These are phyloP conservation scores for Albifimbria verrucaria DNA, from an alignment of 2,329 filamentous ascomycete species.

Conservation along the genomic window DNA sequence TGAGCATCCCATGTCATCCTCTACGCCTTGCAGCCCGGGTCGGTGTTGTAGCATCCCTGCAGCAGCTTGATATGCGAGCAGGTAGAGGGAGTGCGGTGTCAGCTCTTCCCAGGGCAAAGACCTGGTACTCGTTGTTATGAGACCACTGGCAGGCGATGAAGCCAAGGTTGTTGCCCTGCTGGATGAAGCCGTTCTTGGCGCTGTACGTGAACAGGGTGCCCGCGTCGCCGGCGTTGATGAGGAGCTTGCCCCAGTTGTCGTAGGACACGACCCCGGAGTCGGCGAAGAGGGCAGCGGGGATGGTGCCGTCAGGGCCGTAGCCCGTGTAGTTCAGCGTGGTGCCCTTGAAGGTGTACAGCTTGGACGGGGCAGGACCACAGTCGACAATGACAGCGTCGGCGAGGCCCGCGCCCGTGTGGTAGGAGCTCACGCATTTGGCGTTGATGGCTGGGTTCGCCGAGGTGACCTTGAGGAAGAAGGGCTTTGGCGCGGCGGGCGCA, in stretches of 20 bases:
- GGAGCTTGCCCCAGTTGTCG: background rate
- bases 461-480: background rate
- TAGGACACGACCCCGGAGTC: background rate
- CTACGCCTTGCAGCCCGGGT: background rate
- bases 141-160: background rate
- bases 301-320: background rate
- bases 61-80: background rate
- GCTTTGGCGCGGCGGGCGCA: background rate
- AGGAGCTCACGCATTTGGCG: background rate
- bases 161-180: background rate
- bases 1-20: too few species aligned
- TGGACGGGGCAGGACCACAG: background rate
- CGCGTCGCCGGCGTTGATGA: background rate
- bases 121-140: background rate
- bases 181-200: background rate
- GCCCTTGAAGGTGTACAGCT: background rate
- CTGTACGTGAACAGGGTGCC: background rate
- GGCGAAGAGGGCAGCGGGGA: background rate
- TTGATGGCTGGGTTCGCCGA: background rate
- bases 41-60: slow-evolving; percentile 1
- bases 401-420: background rate
- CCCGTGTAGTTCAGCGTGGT: background rate
- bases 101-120: background rate
- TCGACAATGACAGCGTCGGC: background rate
- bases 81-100: background rate